Evolutionary conservation across 2,329 filamentous ascomycete species (phyloP), one percentile per base, ranked within the genome.

Genomic region (Pseudogymnoascus destructans): DNA sequence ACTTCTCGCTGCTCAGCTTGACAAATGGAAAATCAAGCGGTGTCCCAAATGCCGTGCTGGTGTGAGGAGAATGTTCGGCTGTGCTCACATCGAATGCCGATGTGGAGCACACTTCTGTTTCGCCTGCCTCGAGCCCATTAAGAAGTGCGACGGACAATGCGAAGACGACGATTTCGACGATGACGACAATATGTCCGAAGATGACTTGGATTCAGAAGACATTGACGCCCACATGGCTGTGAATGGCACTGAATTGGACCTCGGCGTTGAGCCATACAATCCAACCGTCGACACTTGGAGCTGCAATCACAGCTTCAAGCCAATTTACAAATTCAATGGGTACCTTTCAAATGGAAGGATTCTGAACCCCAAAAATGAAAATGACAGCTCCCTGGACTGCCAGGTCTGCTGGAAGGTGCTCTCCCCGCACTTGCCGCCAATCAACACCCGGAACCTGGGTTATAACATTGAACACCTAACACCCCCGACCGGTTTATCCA

Each of bases 31-130:
- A 3, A 74, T 77, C 64, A 79, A 77, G 64, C 68, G 70, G 7
- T 79, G 77, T 58, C 77, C 77, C 0, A 73, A 73, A 58, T 79
- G 77, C 60, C 68, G 70, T 1, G 68, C 73, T n/a, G 76, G 73
- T 7, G 66, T 79, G 13, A 70, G 71, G 61, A 71, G 71, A 57
- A 76, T 78, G 72, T 74, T 64, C 59, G 77, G 77, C 5, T 79
- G 77, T 62, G 64, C 66, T 32, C 74, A 77, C 55, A 73, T 79
- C 62, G 65, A 70, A 57, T 79, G 77, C 59, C 66, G 68, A 11
- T 79, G 77, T 58, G 75, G 76, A 10, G 73, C 74, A 7, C 72
- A 77, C 56, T 79, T 73, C 66, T 79, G 77, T 65, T 79, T 73
- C 70, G 62, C 63, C 6, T 79, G 77, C 58, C 58, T 67, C 33